Conservation (phyloP, 2,329 filamentous ascomycete species). For the Stylonectria norvegica region DNA sequence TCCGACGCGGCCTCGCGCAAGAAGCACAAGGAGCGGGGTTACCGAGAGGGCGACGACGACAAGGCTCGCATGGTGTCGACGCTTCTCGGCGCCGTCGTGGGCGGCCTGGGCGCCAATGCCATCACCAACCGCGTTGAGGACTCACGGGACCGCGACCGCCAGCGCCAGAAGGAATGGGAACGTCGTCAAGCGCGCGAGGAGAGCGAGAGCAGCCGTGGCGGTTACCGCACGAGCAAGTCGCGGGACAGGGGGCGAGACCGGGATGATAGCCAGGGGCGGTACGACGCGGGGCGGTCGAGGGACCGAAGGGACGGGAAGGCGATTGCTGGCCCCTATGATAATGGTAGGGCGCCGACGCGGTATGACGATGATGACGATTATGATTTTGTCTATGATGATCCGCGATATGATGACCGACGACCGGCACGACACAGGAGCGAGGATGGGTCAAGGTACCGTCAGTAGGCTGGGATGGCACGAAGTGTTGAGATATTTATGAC, state of each 20-base stretch:
- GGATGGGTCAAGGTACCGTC: constrained; percentile 22
- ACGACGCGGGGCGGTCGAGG: neutral
- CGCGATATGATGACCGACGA: constrained; percentile 26
- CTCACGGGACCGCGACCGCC: constrained; percentile 32
- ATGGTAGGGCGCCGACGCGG: too few relatives aligned
- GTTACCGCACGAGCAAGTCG: constrained; percentile 24
- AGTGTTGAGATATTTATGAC: too few relatives aligned
- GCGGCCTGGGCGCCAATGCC: constrained; percentile 53
- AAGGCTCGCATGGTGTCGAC: constrained; percentile 44
- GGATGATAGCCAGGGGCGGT: constrained; percentile 9
- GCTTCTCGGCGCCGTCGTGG: constrained; percentile 52
- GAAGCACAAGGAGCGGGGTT: constrained; percentile 26
- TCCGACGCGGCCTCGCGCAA: constrained; percentile 40
- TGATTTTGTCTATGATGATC: constrained; percentile 30
- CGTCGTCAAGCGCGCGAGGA: constrained; percentile 29
- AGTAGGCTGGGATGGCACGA: too few relatives aligned
- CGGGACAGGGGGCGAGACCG: constrained; percentile 11
- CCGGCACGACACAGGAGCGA: constrained; percentile 23
- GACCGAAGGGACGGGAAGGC: constrained; percentile 12
- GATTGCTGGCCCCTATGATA: too few relatives aligned
- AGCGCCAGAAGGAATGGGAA: constrained; percentile 36
- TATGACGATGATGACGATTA: constrained; percentile 24
- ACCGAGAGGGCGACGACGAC: constrained; percentile 26
- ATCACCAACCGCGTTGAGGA: constrained; percentile 43
- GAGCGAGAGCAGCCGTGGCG: too few relatives aligned